Evolutionary conservation across 495 filamentous ascomycete species (phyloP).

Genomic region (Chaetomium cochliodes): DNA sequence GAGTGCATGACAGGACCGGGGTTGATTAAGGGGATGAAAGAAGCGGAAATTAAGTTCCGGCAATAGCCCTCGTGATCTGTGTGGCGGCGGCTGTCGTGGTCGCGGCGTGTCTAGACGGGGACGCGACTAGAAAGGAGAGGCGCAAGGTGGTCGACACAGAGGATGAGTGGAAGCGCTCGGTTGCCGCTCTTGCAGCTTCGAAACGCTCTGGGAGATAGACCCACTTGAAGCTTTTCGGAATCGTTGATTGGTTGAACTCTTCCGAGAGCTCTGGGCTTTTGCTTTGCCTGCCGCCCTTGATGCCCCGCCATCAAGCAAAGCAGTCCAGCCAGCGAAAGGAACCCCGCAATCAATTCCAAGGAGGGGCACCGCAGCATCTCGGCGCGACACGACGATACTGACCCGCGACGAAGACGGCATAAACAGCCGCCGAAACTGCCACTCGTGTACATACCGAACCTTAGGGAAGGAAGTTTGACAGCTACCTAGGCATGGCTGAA

Average conservation of each 20-base stretch:
- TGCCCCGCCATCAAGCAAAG: constrained; percentile 27
- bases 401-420: constrained; percentile 16
- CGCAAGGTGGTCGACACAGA: neutral
- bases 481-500: constrained; percentile 32
- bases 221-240: neutral
- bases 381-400: constrained; percentile 9
- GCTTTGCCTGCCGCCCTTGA: neutral
- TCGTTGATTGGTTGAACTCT: constrained; percentile 5
- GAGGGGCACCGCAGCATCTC: constrained; percentile 26
- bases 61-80: neutral
- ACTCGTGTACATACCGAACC: neutral
- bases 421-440: constrained; percentile 16
- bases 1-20: no score
- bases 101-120: neutral
- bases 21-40: no score
- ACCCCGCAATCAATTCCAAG: constrained; percentile 26
- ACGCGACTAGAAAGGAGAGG: neutral
- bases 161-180: neutral
- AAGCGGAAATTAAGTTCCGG: neutral
- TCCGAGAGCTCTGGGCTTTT: no score
- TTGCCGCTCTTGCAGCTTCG: neutral
- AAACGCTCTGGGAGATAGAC: constrained; percentile 10
- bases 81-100: neutral
- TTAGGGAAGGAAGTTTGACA: neutral
- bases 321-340: constrained; percentile 20